Evolutionary conservation across 108 stramenopile species (phyloP).

Genomic region (Skeletonema menzelii): DNA sequence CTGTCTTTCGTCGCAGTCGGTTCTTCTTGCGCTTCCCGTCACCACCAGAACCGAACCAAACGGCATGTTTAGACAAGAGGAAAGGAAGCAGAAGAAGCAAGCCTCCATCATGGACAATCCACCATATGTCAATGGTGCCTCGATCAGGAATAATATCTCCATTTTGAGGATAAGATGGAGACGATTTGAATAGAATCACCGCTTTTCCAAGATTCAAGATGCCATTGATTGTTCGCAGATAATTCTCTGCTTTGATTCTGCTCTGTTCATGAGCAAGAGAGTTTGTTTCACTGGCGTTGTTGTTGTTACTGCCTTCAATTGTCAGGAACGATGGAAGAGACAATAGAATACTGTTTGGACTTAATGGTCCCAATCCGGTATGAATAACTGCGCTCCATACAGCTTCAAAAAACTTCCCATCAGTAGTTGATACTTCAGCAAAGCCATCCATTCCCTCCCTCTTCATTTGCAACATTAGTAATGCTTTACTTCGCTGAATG

Average conservation of each 20-base stretch:
- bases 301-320: background rate
- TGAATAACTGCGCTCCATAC: slow-evolving; percentile 57
- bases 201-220: slow-evolving; percentile 58
- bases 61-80: slow-evolving; percentile 58
- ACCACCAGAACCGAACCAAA: slow-evolving; percentile 41
- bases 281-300: background rate
- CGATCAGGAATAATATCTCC: slow-evolving; percentile 3
- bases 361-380: slow-evolving; percentile 68
- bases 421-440: slow-evolving; percentile 50
- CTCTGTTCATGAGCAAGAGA: slow-evolving; percentile 6
- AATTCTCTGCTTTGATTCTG: slow-evolving; percentile 30
- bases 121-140: slow-evolving; percentile 80
- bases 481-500: slow-evolving; percentile 24
- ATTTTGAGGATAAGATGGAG: slow-evolving; percentile 24
- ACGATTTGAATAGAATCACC: slow-evolving; percentile 52
- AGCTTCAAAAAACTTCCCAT: slow-evolving; percentile 31
- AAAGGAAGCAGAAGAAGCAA: slow-evolving; percentile 75
- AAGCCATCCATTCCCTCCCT: slow-evolving; percentile 65
- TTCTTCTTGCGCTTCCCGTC: slow-evolving; percentile 7
- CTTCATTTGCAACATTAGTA: slow-evolving; percentile 61
- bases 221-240: slow-evolving; percentile 51
- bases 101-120: slow-evolving; percentile 82
- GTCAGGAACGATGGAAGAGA: slow-evolving; percentile 54
- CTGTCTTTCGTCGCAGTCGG: slow-evolving; percentile 2
- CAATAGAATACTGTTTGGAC: slow-evolving; percentile 74